These are phyloP conservation scores for Citrus unshiu DNA, from an alignment of 345 rosid genomes.

Conservation along the genomic window DNA sequence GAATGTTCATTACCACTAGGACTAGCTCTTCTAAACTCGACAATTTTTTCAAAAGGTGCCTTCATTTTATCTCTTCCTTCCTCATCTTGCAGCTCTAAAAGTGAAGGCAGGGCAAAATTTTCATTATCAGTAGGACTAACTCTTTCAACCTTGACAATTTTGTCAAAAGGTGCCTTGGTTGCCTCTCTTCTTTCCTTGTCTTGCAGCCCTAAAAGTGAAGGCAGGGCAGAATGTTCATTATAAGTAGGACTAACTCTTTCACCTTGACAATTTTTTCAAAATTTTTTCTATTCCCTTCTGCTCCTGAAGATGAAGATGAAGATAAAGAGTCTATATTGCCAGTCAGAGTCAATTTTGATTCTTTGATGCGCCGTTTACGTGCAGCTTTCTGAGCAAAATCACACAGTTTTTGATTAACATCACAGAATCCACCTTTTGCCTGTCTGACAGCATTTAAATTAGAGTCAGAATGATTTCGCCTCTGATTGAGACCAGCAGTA, in stretches of 20 bases:
- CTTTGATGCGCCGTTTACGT: constrained; percentile 13
- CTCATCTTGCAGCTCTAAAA: no score
- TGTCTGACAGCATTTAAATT: constrained; percentile 8
- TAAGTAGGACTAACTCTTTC: constrained; percentile 24
- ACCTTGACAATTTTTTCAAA: constrained; percentile 3
- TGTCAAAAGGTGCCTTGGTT: constrained; percentile 9
- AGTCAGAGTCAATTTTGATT: constrained; percentile 11
- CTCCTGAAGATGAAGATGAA: constrained; percentile 20
- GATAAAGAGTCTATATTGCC: constrained; percentile 1
- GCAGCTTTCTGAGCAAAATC: constrained; percentile 23
- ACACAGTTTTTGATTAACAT: constrained; percentile 21
- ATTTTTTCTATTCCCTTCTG: constrained; percentile 26
- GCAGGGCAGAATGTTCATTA: constrained; percentile 36
- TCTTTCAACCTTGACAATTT: constrained; percentile 16
- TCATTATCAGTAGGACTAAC: no score
- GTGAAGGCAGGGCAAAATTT: no score
- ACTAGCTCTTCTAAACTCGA: not conserved
- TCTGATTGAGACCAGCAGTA: constrained; percentile 8
- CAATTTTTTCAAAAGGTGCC: no score
- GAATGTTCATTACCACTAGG: no score
- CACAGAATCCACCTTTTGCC: constrained; percentile 16
- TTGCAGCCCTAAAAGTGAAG: constrained; percentile 33
- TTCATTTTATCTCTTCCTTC: no score
- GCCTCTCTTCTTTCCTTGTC: constrained; percentile 27
- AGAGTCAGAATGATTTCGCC: constrained; percentile 16